Percentiles rank a stretch among this genome's conserved stretches.
Conservation (phyloP, 805 yeast genomes). For the Candida adriatica region DNA sequence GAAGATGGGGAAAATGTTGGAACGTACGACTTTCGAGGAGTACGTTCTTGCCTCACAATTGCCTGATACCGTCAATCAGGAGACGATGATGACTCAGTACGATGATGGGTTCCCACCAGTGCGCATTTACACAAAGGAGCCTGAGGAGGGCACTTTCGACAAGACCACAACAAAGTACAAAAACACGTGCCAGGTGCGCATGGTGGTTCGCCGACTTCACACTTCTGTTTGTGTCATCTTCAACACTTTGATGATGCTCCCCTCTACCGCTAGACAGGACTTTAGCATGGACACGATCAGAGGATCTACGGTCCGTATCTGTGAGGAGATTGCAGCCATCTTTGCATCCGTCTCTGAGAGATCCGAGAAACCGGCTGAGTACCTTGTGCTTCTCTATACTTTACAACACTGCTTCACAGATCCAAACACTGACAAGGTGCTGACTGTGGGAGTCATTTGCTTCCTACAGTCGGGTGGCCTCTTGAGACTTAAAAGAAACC, state of each 20-base stretch:
- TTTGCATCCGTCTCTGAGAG: conserved; percentile 21
- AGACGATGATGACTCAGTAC: conserved; percentile 30
- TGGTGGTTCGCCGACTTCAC: conserved; percentile 43
- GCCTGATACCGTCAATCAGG: conserved; percentile 40
- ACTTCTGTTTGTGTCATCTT: conserved; percentile 35
- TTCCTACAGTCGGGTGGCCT: conserved; percentile 48
- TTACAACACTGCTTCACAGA: conserved; percentile 29
- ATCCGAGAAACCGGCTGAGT: conserved; percentile 22
- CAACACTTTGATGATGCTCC: conserved; percentile 36
- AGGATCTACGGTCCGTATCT: conserved; percentile 35
- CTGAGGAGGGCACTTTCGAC: conserved; percentile 27
- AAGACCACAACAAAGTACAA: conserved; percentile 54
- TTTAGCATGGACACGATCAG: conserved; percentile 27
- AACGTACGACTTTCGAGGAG: conserved; percentile 53
- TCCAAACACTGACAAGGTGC: conserved; percentile 26
- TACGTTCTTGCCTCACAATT: conserved; percentile 39
- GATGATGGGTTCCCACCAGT: conserved; percentile 33
- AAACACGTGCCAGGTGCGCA: conserved; percentile 51
- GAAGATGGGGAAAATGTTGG: conserved; percentile 38
- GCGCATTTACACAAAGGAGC: conserved; percentile 35
- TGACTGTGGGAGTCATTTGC: conserved; percentile 36
- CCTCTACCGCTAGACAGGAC: conserved; percentile 45
- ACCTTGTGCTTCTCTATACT: conserved; percentile 31
- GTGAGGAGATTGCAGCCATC: conserved; percentile 25
- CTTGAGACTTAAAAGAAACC: conserved; percentile 24